A percentile compares a stretch with the other conserved stretches of the same genome.
Evolutionary conservation across 331 rosid species (phyloP).

Genomic region (Stylosanthes scabra): DNA sequence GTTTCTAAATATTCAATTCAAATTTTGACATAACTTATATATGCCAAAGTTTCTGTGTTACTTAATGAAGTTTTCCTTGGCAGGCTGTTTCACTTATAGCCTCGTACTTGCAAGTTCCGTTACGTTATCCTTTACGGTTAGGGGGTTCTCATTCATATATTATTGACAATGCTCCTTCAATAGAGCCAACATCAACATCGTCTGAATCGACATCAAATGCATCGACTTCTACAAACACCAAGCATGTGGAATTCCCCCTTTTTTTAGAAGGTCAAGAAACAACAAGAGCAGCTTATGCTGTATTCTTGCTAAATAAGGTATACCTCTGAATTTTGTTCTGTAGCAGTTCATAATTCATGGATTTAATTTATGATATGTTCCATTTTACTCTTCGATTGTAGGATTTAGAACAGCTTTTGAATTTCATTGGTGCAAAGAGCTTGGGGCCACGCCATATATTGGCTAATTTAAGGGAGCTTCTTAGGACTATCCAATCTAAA

Average conservation of each 20-base stretch:
- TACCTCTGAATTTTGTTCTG: conserved; percentile 24
- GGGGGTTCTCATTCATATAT: conserved; percentile 89
- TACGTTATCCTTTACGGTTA: conserved; percentile 89
- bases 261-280: conserved; percentile 96
- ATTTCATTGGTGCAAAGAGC: conserved; percentile 81
- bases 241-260: conserved; percentile 84
- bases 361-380: background rate
- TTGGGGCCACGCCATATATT: conserved; percentile 92
- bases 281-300: conserved; percentile 93
- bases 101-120: conserved; percentile 81
- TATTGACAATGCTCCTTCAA: conserved; percentile 79
- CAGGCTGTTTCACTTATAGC: conserved; percentile 95
- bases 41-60: conserved; percentile 20
- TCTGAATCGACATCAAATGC: conserved; percentile 60
- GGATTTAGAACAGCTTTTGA: conserved; percentile 98
- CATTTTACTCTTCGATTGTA: conserved; percentile 43
- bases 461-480: conserved; percentile 95
- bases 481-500: conserved; percentile 77
- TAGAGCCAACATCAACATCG: conserved; percentile 56
- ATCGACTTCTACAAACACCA: conserved; percentile 48
- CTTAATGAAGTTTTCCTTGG: conserved; percentile 27
- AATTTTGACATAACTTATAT: background rate
- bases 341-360: background rate
- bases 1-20: conserved; percentile 11
- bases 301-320: conserved; percentile 94